Evolutionary conservation across 176 grass and related monocot species (phyloP).

Genomic region (Ampelocalamus luodianensis): DNA sequence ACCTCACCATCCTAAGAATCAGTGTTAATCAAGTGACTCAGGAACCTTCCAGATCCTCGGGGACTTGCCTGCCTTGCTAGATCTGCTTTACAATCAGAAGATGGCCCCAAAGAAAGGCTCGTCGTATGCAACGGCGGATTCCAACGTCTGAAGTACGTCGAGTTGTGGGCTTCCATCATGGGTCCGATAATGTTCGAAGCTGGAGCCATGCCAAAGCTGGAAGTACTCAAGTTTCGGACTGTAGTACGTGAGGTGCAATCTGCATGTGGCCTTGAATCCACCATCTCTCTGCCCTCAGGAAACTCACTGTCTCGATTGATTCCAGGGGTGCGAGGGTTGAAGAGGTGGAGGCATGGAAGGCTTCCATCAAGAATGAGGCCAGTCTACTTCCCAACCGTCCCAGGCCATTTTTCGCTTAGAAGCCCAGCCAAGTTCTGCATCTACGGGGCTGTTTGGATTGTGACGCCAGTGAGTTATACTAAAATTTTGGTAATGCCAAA

Average conservation of each 20-base stretch:
- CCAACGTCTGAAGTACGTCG: not conserved
- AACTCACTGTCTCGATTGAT: not conserved
- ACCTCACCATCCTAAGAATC: not conserved
- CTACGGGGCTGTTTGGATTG: too few species aligned
- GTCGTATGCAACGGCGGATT: not conserved
- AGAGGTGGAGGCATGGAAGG: not conserved
- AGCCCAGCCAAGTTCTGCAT: too few species aligned
- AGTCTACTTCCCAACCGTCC: not conserved
- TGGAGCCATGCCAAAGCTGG: slow-evolving; percentile 1
- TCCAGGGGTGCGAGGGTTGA: not conserved
- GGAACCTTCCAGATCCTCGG: slow-evolving; percentile 24
- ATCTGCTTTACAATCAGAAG: not conserved
- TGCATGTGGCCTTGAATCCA: not conserved
- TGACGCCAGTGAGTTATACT: too few species aligned
- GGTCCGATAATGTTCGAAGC: not conserved
- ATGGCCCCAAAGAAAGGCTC: not conserved
- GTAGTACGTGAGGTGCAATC: not conserved
- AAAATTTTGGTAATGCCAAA: too few species aligned
- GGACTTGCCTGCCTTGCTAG: not conserved
- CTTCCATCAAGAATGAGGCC: not conserved
- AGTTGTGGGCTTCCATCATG: not conserved
- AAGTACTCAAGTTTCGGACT: not conserved
- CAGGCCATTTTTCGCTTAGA: too few species aligned
- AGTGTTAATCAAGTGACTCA: not conserved
- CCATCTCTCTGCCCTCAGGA: not conserved